phyloP scores from a whole-genome alignment of 192 early-diverging fungal genomes.

The Coemansia sp. region DNA sequence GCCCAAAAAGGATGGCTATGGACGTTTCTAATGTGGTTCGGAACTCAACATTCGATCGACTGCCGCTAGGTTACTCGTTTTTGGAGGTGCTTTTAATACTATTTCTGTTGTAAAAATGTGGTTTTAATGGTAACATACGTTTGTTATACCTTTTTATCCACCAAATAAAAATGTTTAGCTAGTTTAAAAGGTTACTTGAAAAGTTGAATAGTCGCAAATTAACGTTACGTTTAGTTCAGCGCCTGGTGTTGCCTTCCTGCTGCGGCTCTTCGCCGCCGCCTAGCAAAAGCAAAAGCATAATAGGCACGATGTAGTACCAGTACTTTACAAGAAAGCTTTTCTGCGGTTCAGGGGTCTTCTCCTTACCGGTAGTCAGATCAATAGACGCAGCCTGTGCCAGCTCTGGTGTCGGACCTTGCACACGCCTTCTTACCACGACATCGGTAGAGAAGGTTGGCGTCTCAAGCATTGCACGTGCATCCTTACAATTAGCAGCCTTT shows the following conservation, averaged over 20 bases:
- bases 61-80: no score
- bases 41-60: no score
- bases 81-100: no score
- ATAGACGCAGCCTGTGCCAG: slow-evolving; percentile 27
- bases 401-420: slow-evolving; percentile 25
- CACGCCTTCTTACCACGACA: slow-evolving; percentile 23
- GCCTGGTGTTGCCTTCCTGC: slow-evolving; percentile 36
- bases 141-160: no score
- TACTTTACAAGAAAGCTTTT: slow-evolving; percentile 60
- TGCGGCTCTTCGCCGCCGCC: slow-evolving; percentile 43
- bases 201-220: no score
- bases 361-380: slow-evolving; percentile 38
- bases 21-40: no score
- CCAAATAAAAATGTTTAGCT: no score
- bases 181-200: no score
- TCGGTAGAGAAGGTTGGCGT: slow-evolving; percentile 11
- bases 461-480: not conserved
- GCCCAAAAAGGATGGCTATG: no score
- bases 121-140: no score
- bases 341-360: slow-evolving; percentile 45
- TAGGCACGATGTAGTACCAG: slow-evolving; percentile 57
- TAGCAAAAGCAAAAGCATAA: slow-evolving; percentile 48
- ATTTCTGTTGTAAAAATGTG: no score
- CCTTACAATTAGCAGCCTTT: slow-evolving; percentile 20
- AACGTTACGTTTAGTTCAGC: not conserved